Evolutionary conservation across 129 eudicot genomes (phyloP).

Genomic region (Calendula officinalis): DNA sequence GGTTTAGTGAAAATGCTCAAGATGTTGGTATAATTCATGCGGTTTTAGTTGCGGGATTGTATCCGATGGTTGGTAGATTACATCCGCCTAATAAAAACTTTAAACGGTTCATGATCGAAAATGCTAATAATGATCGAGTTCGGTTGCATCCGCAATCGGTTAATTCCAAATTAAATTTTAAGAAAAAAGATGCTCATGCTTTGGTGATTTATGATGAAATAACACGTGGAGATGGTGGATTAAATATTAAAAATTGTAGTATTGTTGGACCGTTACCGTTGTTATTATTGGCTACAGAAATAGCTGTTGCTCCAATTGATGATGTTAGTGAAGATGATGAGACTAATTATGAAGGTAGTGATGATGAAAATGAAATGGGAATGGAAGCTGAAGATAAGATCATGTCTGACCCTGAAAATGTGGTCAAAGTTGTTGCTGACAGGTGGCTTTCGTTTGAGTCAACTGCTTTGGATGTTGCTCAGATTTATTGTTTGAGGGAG

Average conservation of each 20-base stretch:
- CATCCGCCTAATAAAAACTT: constrained; percentile 40
- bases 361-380: constrained; percentile 40
- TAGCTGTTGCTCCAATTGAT: constrained; percentile 70
- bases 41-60: constrained; percentile 79
- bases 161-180: constrained; percentile 37
- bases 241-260: constrained; percentile 61
- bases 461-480: constrained; percentile 86
- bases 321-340: constrained; percentile 37
- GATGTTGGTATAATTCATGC: constrained; percentile 84
- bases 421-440: constrained; percentile 72
- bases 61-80: constrained; percentile 86
- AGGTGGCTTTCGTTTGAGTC: constrained; percentile 83
- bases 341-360: constrained; percentile 38
- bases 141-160: constrained; percentile 62
- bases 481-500: constrained; percentile 90
- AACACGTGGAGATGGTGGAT: constrained; percentile 81
- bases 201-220: constrained; percentile 76
- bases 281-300: constrained; percentile 73
- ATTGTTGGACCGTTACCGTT: constrained; percentile 74
- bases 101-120: constrained; percentile 47
- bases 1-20: constrained; percentile 50
- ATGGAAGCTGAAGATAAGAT: constrained; percentile 40
- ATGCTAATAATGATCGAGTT: constrained; percentile 57
- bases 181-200: constrained; percentile 35
- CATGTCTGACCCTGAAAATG: constrained; percentile 78